Evolutionary conservation across 1,284 basidiomycete genomes (phyloP), one percentile per base, ranked within the genome.

Genomic region (Termitomyces sp.): DNA sequence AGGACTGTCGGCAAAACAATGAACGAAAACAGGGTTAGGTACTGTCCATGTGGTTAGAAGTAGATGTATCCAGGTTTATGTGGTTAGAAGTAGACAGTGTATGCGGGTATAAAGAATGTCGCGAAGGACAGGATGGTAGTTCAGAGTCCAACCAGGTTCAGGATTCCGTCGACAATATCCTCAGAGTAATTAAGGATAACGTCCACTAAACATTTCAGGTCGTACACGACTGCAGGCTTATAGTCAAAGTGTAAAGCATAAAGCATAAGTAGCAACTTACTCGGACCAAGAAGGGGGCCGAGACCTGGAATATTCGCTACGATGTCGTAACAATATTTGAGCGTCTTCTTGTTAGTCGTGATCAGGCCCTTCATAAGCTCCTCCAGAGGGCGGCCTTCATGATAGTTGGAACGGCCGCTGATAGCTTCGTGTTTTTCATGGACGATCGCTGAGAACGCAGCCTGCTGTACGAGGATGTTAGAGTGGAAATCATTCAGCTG

Each of bases 341-440:
- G 66, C 3, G 66, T 52, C 28, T 75, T 54, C 66, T 86, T 86
- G 67, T 68, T 62, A 18, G 66, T 40, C 63, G 83, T 76, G 62
- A 82, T 62, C 3, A 74, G 39, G 18, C 75, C 61, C 64, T 83
- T 83, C 46, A 86, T 55, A 14, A 77, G 31, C 1, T 66, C 75
- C 61, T 85, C 76, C 3, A 82, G 34, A 19, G 67, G 62, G 58
- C 76, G 68, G 21, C 62, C 63, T 3, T 54, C 50, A 62, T 85
- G 73, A 61, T 79, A 82, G 66, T 79, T 72, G n/a, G 68, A 75
- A 33, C 80, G 69, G 13, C 82, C 81, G 53, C 78, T 78, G 59
- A 77, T 72, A 39, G 55, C 39, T 30, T 33, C 43, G 38, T 47
- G 49, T 34, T 49, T 56, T 19, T 54, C 52, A 14, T 50, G 38